A percentile compares a stretch with the other conserved stretches of the same genome.
Evolutionary conservation across 2,329 filamentous ascomycete genomes (phyloP).

Genomic region (Sporothrix curviconia): DNA sequence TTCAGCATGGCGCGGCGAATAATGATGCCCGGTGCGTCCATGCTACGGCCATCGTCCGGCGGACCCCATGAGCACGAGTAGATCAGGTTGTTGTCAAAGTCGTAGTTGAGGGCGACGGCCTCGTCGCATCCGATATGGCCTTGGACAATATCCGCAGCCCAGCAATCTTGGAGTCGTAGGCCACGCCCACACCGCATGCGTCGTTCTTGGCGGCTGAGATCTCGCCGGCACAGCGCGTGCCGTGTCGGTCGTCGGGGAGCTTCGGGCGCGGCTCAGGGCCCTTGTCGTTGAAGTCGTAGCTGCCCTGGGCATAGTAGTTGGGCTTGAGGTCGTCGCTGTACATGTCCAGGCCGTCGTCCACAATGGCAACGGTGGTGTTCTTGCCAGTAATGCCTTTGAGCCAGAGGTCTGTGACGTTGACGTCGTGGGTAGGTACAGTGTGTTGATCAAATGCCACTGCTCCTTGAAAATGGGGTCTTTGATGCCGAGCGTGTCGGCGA

Average conservation of each 20-base stretch:
- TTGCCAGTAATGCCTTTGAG: conserved; percentile 82
- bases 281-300: conserved; percentile 93
- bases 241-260: conserved; percentile 81
- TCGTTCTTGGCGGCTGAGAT: conserved; percentile 88
- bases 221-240: conserved; percentile 91
- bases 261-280: conserved; percentile 70
- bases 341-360: conserved; percentile 95
- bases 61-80: conserved; percentile 99
- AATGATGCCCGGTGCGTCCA: conserved; percentile 86
- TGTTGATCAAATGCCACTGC: conserved; percentile 94
- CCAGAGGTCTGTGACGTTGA: conserved; percentile 96
- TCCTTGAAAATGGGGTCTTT: conserved; percentile 84
- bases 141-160: conserved; percentile 91
- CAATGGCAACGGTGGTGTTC: conserved; percentile 83
- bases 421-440: conserved; percentile 74
- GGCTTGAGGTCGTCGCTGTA: conserved; percentile 84
- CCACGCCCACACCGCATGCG: conserved; percentile 91
- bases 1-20: conserved; percentile 89
- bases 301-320: conserved; percentile 90
- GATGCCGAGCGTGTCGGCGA: conserved; percentile 66
- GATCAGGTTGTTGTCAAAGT: conserved; percentile 85
- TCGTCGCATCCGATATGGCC: conserved; percentile 86
- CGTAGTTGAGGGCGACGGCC: conserved; percentile 86
- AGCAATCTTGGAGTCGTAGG: conserved; percentile 83
- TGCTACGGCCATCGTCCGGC: conserved; percentile 83